Base-by-base conservation (phyloP, 768 basidiomycete species). In the Kwoniella shandongensis region DNA sequence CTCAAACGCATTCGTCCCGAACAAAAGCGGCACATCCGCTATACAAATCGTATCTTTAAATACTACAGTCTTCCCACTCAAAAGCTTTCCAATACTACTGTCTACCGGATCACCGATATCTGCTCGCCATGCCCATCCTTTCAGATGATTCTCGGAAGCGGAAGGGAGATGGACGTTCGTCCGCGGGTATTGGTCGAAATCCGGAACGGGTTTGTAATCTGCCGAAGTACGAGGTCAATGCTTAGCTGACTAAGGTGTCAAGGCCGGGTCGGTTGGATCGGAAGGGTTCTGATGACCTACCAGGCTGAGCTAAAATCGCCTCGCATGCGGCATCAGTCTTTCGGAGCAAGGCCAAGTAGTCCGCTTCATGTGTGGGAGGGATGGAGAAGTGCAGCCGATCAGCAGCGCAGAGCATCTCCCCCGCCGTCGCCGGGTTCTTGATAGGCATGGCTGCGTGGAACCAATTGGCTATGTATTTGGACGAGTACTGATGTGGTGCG, bases 31-130 rank as follows among this genome's bases (percentile, higher is more conserved):
- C 1, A 82, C 79, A 7, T 72, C 77, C 12, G 79, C 79, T 25
- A 80, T 51, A 41, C 74, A 76, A 27, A 80, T 67, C 11, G 76
- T 79, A 54, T 80, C 81, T 72, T 81, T 81, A 26, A 81, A 51
- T n/a, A 77, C 73, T n/a, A 81, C 67, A 30, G 73, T 79, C 54
- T 74, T 77, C 10, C 79, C 78, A 12, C 73, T 69, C 4, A 81
- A 61, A 2, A 79, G 56, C 7, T 58, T 49, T 3, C 22, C 54
- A 22, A 22, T 40, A 22, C 22, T 47, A 7, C 20, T 15, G 8
- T 38, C 51, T 40, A 32, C 20, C 22, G 20, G 25, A 22, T 54
- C 55, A 15, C 59, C 63, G 12, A 57, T 46, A 13, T 61, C 53
- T 8, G 48, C 57, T 20, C 57, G 45, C 62, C 62, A 71, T 7